Conservation (phyloP, 2,329 filamentous ascomycete genomes). For the Colletotrichum sp. region DNA sequence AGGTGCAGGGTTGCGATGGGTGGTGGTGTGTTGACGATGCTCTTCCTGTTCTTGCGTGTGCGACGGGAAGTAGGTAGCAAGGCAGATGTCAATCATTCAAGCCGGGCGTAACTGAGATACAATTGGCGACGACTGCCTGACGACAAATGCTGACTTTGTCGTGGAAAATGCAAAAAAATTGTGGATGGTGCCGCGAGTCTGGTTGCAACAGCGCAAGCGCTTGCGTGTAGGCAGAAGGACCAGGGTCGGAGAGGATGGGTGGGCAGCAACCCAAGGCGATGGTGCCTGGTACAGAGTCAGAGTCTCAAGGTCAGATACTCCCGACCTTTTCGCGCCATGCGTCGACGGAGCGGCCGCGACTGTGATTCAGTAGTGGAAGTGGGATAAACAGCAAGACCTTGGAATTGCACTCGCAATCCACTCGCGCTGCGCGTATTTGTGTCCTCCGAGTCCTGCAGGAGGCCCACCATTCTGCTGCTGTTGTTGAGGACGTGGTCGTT, state of each 20-base stretch:
- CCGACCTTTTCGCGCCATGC: not conserved
- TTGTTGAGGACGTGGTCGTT: not conserved
- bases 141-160: not conserved
- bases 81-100: not conserved
- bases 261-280: not conserved
- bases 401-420: slow-evolving; percentile 5
- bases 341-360: not conserved
- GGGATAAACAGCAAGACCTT: not conserved
- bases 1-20: not conserved
- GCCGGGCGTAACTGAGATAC: not conserved
- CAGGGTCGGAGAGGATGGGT: not conserved
- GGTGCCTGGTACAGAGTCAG: not conserved
- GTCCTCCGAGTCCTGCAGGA: slow-evolving; percentile 4
- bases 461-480: not conserved
- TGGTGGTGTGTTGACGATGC: not conserved
- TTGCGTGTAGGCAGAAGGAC: slow-evolving; percentile 5
- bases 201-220: not conserved
- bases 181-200: not conserved
- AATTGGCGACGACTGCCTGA: slow-evolving; percentile 2
- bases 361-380: not conserved
- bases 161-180: not conserved
- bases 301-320: not conserved
- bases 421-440: not conserved
- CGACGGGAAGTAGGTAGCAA: not conserved
- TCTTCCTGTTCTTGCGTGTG: not conserved